Evolutionary conservation across 2,329 filamentous ascomycete species (phyloP).

Genomic region (Penicillium corylophilum): DNA sequence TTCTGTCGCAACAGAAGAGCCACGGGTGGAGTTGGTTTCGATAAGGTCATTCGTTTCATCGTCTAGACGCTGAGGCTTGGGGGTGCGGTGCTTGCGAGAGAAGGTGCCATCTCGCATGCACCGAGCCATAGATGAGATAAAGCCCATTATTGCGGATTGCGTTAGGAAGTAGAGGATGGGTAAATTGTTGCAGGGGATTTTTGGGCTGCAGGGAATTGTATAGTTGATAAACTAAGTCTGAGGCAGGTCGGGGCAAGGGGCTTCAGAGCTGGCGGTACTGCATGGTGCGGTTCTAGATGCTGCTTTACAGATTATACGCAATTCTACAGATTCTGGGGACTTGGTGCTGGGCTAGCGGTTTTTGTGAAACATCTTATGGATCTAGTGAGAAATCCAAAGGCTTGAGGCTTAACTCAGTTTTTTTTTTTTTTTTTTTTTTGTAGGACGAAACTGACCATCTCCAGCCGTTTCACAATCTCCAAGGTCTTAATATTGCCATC

Average conservation of each 20-base stretch:
- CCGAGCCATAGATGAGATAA: conserved; percentile 19
- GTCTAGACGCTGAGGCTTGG: conserved; percentile 13
- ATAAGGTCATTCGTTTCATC: conserved; percentile 25
- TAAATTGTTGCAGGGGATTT: background rate
- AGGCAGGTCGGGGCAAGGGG: conserved; percentile 16
- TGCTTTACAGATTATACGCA: background rate
- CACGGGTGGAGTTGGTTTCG: conserved; percentile 12
- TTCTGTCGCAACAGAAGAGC: conserved; percentile 9
- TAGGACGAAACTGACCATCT: background rate
- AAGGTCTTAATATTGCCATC: background rate
- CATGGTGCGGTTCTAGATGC: conserved; percentile 1
- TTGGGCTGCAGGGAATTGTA: background rate
- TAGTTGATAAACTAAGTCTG: conserved; percentile 10
- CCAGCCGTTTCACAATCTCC: background rate
- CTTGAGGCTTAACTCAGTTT: background rate
- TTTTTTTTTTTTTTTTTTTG: background rate
- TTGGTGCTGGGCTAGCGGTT: background rate
- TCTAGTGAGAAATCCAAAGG: background rate
- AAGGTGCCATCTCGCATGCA: conserved; percentile 17
- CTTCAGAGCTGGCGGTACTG: conserved; percentile 4
- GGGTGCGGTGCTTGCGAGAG: conserved; percentile 15
- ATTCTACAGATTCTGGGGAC: background rate
- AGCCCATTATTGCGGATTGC: conserved; percentile 13
- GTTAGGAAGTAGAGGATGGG: background rate
- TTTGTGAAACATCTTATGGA: background rate